Conservation (phyloP, 139 green algal species). For the Ulvella scutata region DNA sequence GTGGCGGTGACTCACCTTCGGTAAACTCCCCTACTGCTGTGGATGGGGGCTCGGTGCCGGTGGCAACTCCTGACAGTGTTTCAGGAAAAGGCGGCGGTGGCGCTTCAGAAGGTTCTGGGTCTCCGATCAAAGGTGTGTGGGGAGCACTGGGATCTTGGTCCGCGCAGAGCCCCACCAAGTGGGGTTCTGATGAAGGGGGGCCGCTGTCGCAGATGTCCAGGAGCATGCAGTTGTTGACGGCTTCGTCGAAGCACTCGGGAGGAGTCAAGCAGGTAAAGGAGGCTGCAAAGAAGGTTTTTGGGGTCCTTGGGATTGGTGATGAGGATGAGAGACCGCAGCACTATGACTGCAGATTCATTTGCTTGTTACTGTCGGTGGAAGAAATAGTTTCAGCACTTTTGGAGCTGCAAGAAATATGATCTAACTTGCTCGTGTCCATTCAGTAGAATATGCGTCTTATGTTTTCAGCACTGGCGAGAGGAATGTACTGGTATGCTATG, state of each 20-base stretch:
- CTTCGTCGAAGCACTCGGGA: neutral
- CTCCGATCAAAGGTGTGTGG: too few species aligned
- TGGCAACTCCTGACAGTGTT: neutral
- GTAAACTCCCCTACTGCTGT: neutral
- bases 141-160: too few species aligned
- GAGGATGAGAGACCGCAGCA: neutral
- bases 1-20: too few species aligned
- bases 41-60: too few species aligned
- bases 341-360: slow-evolving; percentile 4
- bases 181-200: neutral
- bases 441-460: too few species aligned
- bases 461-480: too few species aligned
- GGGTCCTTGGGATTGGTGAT: neutral
- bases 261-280: neutral
- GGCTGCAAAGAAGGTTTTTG: neutral
- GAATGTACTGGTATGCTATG: too few species aligned
- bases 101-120: too few species aligned
- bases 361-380: neutral
- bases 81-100: too few species aligned
- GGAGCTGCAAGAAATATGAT: neutral
- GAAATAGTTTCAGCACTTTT: neutral
- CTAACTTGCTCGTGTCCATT: neutral
- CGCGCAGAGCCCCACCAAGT: too few species aligned
- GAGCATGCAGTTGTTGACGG: too few species aligned
- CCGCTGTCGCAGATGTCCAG: neutral